Evolutionary conservation across 1,139 yeast genomes (phyloP), one percentile per base, ranked within the genome.

Genomic region (Yueomyces sp.): DNA sequence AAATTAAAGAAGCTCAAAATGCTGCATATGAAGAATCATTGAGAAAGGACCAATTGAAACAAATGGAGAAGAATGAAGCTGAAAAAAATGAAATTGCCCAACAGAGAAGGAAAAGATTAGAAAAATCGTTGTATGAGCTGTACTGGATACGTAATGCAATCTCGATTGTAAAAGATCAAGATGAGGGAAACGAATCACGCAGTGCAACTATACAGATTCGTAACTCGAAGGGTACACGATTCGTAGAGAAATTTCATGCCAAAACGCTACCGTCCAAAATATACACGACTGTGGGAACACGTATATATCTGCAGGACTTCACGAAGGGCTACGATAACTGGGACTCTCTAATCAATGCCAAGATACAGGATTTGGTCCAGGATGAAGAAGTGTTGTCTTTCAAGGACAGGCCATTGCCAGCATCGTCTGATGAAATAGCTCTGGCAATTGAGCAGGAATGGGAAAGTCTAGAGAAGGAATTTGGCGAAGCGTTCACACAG

Each of bases 211-310:
- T 66, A 27, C 66, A 67, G 47, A 62, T 80, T 39, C 66, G 84
- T 46, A 63, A 75, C 33, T 66, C 76, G 3, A 60, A 72, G 36
- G 96, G 96, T 1, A 69, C 70, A 40, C 68, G 94, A 40, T 58
- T 79, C 2, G 67, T 83, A 6, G 74, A 76, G 44, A 70, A 70
- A 42, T 75, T 86, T 45, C 56, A 63, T 29, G 69, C 72, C 27
- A 55, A 62, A 4, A 68, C 73, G 12, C 63, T 76, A 0, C 57
- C 81, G n/a, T 68, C 67, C 39, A 82, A 82, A 36, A 59, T 89
- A 4, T 86, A 85, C 58, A 68, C 78, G 39, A 76, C 70, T 52
- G 75, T 84, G 38, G 86, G 81, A 47, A 64, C 64, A 12, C 54
- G 57, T 37, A 41, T 63, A 32, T 57, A 56, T 43, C 38, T 64